A percentile compares a stretch with the other conserved stretches of the same genome.
Evolutionary conservation across 306 rosid genomes (phyloP).

Genomic region (Vigna mungo): DNA sequence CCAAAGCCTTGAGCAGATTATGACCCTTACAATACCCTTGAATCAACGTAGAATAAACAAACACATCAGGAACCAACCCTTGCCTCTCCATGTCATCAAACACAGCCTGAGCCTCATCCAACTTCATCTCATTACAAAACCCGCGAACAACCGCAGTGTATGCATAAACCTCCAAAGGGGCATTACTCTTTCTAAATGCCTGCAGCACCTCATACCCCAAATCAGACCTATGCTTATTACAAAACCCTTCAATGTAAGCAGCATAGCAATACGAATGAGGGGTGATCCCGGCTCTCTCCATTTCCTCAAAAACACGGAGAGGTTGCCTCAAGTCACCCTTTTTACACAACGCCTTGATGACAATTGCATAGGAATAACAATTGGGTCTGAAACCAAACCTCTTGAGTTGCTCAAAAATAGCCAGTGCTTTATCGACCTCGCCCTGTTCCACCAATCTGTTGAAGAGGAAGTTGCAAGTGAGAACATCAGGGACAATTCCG

Average conservation of each 20-base stretch:
- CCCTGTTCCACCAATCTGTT: constrained; percentile 65
- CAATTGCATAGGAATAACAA: constrained; percentile 68
- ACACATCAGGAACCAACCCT: constrained; percentile 69
- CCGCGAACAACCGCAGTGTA: constrained; percentile 70
- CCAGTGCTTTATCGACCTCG: constrained; percentile 56
- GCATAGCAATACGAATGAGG: constrained; percentile 61
- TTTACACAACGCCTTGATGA: constrained; percentile 73
- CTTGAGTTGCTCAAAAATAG: constrained; percentile 64
- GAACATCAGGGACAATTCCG: constrained; percentile 67
- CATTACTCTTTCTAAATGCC: constrained; percentile 52
- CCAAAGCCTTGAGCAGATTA: constrained; percentile 60
- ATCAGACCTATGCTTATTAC: constrained; percentile 57
- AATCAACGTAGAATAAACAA: constrained; percentile 63
- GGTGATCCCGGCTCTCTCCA: constrained; percentile 64
- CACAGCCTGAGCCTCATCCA: constrained; percentile 64
- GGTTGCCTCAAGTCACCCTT: constrained; percentile 66
- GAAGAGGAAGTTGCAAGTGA: constrained; percentile 71
- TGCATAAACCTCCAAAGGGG: constrained; percentile 60
- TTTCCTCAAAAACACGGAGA: constrained; percentile 59
- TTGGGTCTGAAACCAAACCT: constrained; percentile 76
- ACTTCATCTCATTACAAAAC: constrained; percentile 71
- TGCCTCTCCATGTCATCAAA: constrained; percentile 66
- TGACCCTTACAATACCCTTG: constrained; percentile 71
- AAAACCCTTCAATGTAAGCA: constrained; percentile 74
- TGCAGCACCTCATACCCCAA: constrained; percentile 66